Percentiles rank a stretch among this genome's conserved stretches.
These are phyloP conservation scores for Leccinum pachyderme DNA, from an alignment of 1,284 basidiomycete genomes.

Conservation along the genomic window DNA sequence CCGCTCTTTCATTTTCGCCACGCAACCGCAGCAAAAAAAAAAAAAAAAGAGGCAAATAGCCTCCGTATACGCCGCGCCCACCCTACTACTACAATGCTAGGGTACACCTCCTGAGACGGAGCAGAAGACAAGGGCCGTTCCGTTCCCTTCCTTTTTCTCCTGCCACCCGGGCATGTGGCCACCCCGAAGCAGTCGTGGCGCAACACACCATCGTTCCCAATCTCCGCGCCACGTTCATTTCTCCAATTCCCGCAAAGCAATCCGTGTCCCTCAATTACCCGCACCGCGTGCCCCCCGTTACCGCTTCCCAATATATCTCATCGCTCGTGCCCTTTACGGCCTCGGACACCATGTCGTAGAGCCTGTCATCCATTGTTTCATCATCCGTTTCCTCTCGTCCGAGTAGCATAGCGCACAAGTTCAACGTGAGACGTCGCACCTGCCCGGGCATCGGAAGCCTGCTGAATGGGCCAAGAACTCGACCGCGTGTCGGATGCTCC, in stretches of 20 bases:
- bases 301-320: conserved; percentile 27
- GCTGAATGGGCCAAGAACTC: conserved; percentile 69
- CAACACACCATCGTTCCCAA: conserved; percentile 1
- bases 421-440: conserved; percentile 46
- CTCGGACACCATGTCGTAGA: conserved; percentile 24
- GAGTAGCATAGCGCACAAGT: conserved; percentile 41
- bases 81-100: neutral
- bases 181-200: conserved; percentile 2
- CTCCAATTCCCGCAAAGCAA: conserved; percentile 5
- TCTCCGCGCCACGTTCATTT: conserved; percentile 3
- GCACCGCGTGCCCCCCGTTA: conserved; percentile 17
- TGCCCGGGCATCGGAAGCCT: conserved; percentile 47
- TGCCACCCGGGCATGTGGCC: neutral
- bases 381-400: conserved; percentile 11
- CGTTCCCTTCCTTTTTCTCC: neutral
- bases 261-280: conserved; percentile 5
- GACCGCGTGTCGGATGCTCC: conserved; percentile 66
- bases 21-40: conserved; percentile 17
- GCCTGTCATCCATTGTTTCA: conserved; percentile 9
- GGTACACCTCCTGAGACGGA: neutral
- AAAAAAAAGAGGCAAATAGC: conserved; percentile 9
- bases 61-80: neutral
- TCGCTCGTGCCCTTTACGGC: conserved; percentile 33
- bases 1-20: conserved; percentile 16
- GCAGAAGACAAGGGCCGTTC: neutral